Base-by-base conservation (phyloP, 768 basidiomycete species). In the Russula ochroleuca region DNA sequence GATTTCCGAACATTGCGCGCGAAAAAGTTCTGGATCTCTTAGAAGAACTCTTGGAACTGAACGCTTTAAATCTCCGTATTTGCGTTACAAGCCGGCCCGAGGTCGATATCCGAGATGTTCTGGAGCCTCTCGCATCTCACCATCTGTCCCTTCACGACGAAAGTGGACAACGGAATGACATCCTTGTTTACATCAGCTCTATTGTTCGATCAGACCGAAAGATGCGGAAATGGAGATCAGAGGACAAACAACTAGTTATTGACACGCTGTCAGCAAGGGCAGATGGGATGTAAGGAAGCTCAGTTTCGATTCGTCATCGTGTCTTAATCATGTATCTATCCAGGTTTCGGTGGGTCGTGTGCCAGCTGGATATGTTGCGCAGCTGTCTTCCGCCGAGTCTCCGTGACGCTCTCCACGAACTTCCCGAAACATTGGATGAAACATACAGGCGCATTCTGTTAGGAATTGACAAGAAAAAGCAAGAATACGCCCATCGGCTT, bases 291-390 rank as follows among this genome's bases (percentile, higher is more conserved):
- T 53, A 53, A 53, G 51, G 1, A n/a, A 21, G 4, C 45, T 10
- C 45, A 21, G 7, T 14, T 11, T 5, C 21, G 7, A 5, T 6
- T 11, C 21, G 3, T 47, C 45, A 47, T 13, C 21, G 21, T 47
- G 10, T 11, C 17, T 47, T 13, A 28, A 21, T 47, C 13, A 47
- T 47, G 45, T 23, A 23, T 21, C 45, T 3, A 47, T 4, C 11
- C 45, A 53, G 52, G 52, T 53, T 37, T 8, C 9, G 52, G 5
- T 59, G 57, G 57, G 35, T 62, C 1, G 33, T 25, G 6, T 56
- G 61, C n/a, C 61, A 62, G 19, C 45, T 62, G 17, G 53, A 62
- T 23, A 48, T 28, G 6, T n/a, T 62, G 43, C 61, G 61, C 9
- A 19, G 23, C 21, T 40, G 53, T 23, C 17, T 45, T 11, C 61